Evolutionary conservation across 164 flowering plant genomes (phyloP).

Genomic region (Annona cherimola): DNA sequence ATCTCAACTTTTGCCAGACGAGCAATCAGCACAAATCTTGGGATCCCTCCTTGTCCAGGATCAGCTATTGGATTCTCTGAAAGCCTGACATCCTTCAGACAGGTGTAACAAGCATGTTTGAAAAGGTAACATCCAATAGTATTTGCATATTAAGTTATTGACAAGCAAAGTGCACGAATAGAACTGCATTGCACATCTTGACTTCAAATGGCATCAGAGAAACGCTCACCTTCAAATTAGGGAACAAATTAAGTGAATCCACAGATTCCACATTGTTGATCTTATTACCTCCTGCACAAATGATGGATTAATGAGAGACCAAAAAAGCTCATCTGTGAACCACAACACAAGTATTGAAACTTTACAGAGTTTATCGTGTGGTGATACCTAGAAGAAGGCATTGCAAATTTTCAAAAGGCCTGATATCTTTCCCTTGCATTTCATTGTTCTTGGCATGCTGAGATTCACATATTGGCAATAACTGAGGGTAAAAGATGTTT

Average conservation of each 20-base stretch:
- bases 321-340: not conserved
- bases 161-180: not conserved
- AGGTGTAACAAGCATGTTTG: constrained; percentile 11
- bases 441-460: constrained; percentile 21
- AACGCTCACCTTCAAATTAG: constrained; percentile 60
- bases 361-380: not conserved
- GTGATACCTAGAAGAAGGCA: constrained; percentile 82
- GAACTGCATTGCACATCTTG: not conserved
- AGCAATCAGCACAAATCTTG: constrained; percentile 76
- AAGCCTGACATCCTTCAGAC: constrained; percentile 71
- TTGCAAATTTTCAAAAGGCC: constrained; percentile 58
- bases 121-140: not conserved
- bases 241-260: constrained; percentile 70
- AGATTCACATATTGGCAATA: constrained; percentile 12
- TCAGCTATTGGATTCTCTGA: constrained; percentile 86
- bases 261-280: constrained; percentile 63
- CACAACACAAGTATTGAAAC: not conserved
- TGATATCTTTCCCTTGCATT: constrained; percentile 18
- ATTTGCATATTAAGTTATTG: not conserved
- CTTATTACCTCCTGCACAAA: constrained; percentile 64
- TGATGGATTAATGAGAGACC: constrained; percentile 6
- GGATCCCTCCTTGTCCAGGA: constrained; percentile 68
- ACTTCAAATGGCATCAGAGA: not conserved
- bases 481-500: constrained; percentile 46
- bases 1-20: constrained; percentile 69